Conservation (phyloP, 202 grass and related monocot species). For the Carex arenaria region DNA sequence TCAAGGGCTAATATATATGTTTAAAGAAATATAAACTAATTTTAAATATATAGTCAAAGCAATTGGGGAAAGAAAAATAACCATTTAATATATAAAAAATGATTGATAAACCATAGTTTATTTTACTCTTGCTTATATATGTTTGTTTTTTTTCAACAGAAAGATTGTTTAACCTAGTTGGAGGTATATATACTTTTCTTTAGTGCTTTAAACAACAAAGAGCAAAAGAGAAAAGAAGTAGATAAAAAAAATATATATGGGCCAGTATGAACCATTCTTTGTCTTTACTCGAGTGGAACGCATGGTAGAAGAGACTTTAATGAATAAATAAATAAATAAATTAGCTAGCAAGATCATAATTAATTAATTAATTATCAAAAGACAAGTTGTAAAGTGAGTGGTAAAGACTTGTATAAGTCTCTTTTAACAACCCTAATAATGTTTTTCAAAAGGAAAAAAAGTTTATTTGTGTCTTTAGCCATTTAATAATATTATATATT, state of each 20-base stretch:
- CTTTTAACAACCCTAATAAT: conserved; percentile 20
- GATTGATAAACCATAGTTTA: too few species aligned
- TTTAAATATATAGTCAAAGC: too few species aligned
- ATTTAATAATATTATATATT: background rate
- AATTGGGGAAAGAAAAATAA: too few species aligned
- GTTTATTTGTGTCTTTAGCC: conserved; percentile 21
- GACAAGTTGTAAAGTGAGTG: conserved; percentile 4
- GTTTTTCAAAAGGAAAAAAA: conserved; percentile 22
- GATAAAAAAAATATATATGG: background rate
- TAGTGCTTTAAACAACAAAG: background rate
- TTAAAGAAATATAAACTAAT: too few species aligned
- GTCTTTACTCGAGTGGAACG: conserved; percentile 9
- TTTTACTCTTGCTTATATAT: too few species aligned
- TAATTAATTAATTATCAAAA: conserved; percentile 16
- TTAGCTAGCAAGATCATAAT: background rate
- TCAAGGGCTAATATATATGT: too few species aligned
- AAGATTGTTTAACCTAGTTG: background rate
- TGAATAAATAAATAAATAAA: background rate
- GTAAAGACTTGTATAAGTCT: conserved; percentile 5
- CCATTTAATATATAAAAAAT: too few species aligned
- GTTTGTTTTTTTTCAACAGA: too few species aligned
- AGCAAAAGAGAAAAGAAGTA: conserved; percentile 6
- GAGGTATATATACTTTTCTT: background rate
- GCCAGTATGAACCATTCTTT: conserved; percentile 10
- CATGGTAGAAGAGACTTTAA: conserved; percentile 4